Evolutionary conservation across 1,284 basidiomycete species (phyloP).

Genomic region (Ceratobasidium sp.): DNA sequence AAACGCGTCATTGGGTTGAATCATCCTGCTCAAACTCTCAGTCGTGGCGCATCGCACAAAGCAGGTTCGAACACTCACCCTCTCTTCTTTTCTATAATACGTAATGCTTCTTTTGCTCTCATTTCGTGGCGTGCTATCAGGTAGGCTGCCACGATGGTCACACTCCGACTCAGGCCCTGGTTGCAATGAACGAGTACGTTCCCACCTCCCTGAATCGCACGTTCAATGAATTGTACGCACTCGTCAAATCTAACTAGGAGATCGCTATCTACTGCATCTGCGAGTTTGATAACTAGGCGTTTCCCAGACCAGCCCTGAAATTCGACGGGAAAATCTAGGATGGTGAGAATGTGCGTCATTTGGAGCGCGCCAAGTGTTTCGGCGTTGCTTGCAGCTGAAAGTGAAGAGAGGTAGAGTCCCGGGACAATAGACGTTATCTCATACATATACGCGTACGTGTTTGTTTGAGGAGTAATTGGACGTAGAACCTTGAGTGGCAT

Average conservation of each 20-base stretch:
- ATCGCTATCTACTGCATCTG: not conserved
- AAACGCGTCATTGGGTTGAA: slow-evolving; percentile 7
- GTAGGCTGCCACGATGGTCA: slow-evolving; percentile 4
- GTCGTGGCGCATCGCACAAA: not conserved
- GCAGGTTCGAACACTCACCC: not conserved
- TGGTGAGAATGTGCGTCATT: slow-evolving; percentile 16
- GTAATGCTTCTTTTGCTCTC: not conserved
- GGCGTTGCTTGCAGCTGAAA: not conserved
- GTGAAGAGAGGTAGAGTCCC: slow-evolving; percentile 22
- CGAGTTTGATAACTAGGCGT: slow-evolving; percentile 7
- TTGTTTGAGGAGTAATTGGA: slow-evolving; percentile 8
- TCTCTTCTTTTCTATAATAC: not conserved
- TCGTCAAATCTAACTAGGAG: slow-evolving; percentile 3
- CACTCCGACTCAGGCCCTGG: slow-evolving; percentile 12
- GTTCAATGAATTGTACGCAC: slow-evolving; percentile 5
- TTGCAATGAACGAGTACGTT: slow-evolving; percentile 22
- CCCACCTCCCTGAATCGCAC: slow-evolving; percentile 6
- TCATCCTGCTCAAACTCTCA: not conserved
- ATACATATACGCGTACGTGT: not conserved
- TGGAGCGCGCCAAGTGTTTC: not conserved
- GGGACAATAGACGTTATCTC: slow-evolving; percentile 18
- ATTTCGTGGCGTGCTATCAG: not conserved
- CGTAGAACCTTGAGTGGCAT: not conserved
- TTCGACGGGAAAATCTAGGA: slow-evolving; percentile 16
- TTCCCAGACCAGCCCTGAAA: slow-evolving; percentile 5